These are phyloP conservation scores for Mucor piriformis DNA, from an alignment of 371 early-diverging fungal species.

Conservation along the genomic window DNA sequence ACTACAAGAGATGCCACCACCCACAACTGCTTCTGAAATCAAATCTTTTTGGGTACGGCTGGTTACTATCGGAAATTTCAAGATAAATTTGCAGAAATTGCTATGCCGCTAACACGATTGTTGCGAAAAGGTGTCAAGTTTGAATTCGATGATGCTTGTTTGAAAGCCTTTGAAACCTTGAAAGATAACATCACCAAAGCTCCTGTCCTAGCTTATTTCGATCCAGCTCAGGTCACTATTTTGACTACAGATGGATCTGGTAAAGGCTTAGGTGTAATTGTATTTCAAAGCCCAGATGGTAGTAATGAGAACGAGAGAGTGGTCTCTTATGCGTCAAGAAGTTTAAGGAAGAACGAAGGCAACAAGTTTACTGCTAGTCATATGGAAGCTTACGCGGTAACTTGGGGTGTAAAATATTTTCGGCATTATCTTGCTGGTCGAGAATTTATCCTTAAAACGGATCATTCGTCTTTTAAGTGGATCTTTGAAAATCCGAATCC, in stretches of 20 bases:
- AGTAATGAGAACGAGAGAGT: conserved; percentile 21
- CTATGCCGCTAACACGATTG: conserved; percentile 13
- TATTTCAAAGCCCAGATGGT: conserved; percentile 38
- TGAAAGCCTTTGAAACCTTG: conserved; percentile 28
- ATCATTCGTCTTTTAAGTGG: conserved; percentile 25
- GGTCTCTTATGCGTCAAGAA: conserved; percentile 24
- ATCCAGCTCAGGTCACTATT: conserved; percentile 25
- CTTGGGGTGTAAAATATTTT: conserved; percentile 36
- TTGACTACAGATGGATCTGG: conserved; percentile 40
- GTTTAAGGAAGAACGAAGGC: conserved; percentile 7
- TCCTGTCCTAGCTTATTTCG: conserved; percentile 32
- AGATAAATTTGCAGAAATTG: conserved; percentile 15
- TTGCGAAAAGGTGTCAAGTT: conserved; percentile 10
- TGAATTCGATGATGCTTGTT: conserved; percentile 18
- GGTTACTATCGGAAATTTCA: conserved; percentile 43
- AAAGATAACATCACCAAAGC: conserved; percentile 16
- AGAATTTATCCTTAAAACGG: conserved; percentile 30
- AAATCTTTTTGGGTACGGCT: conserved; percentile 31
- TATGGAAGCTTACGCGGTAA: conserved; percentile 22
- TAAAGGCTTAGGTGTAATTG: conserved; percentile 36
- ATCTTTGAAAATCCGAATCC: background rate
- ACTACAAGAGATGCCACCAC: background rate
- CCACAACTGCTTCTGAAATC: conserved; percentile 18
- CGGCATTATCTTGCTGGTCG: conserved; percentile 34
- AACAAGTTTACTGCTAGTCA: conserved; percentile 6